Conservation (phyloP, 306 rosid genomes). For the Vachellia collinsii region DNA sequence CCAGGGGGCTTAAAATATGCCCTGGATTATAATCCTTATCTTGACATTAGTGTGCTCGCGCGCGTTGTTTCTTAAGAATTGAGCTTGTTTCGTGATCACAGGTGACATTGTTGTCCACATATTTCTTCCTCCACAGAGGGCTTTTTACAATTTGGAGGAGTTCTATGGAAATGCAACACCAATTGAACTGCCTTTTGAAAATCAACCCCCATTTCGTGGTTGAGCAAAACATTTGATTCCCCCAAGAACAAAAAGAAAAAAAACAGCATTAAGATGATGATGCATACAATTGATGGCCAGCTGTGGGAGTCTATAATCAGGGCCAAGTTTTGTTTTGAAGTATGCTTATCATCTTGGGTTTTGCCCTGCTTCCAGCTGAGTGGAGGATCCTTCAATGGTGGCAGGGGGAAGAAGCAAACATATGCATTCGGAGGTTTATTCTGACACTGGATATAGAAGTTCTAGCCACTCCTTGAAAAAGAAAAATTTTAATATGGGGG, state of each 20-base stretch:
- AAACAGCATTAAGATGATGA: not conserved
- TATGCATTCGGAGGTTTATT: conserved; percentile 25
- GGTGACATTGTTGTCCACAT: conserved; percentile 93
- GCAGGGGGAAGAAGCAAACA: conserved; percentile 14
- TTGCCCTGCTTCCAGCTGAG: conserved; percentile 26
- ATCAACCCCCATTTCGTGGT: conserved; percentile 67
- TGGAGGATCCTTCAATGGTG: conserved; percentile 19
- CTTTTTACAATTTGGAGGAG: conserved; percentile 93
- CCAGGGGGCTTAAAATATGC: not conserved
- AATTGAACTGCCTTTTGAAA: conserved; percentile 82
- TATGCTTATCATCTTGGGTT: conserved; percentile 8
- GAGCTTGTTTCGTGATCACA: conserved; percentile 44
- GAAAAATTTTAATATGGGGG: conserved; percentile 12
- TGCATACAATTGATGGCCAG: conserved; percentile 33
- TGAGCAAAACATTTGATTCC: conserved; percentile 32
- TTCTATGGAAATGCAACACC: conserved; percentile 83
- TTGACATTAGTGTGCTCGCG: not conserved
- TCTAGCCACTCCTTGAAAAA: conserved; percentile 19
- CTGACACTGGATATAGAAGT: conserved; percentile 16
- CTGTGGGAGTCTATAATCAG: conserved; percentile 21
- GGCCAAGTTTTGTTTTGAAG: conserved; percentile 34
- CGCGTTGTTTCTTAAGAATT: conserved; percentile 15
- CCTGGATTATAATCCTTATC: conserved; percentile 9
- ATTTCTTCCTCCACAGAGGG: conserved; percentile 89
- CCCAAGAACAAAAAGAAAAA: not conserved